phyloP scores from a whole-genome alignment of 306 rosid genomes.

The Hippophae rhamnoides region DNA sequence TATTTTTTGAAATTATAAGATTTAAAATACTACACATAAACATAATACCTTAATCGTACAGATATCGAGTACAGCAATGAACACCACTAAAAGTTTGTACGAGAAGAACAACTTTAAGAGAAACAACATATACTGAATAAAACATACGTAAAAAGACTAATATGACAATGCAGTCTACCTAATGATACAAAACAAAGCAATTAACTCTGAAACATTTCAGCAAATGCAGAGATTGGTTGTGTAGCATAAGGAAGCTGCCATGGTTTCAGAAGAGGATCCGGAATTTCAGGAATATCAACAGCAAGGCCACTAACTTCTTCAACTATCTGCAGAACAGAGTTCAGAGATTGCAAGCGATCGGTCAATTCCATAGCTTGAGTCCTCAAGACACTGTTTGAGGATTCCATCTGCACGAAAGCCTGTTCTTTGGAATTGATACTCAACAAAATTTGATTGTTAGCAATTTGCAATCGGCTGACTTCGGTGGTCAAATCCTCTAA shows the following conservation, averaged over 20 bases:
- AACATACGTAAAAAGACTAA: neutral
- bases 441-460: conserved; percentile 38
- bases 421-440: conserved; percentile 46
- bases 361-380: conserved; percentile 58
- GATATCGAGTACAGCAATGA: neutral
- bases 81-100: neutral
- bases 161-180: neutral
- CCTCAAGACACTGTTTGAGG: conserved; percentile 48
- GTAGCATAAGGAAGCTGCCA: conserved; percentile 47
- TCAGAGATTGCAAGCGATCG: conserved; percentile 60
- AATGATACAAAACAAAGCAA: neutral
- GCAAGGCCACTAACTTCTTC: conserved; percentile 66
- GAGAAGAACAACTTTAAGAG: neutral
- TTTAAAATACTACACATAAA: too few species aligned
- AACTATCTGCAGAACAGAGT: conserved; percentile 58
- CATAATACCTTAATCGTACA: too few species aligned
- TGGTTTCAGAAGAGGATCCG: conserved; percentile 57
- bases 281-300: conserved; percentile 63
- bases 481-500: conserved; percentile 64
- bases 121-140: neutral
- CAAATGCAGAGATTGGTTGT: conserved; percentile 41
- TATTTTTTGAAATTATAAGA: too few species aligned
- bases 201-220: conserved; percentile 49
- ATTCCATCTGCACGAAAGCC: conserved; percentile 36
- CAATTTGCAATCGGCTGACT: conserved; percentile 30